Conservation (phyloP, 805 yeast species). For the Soucietia sequanensis region DNA sequence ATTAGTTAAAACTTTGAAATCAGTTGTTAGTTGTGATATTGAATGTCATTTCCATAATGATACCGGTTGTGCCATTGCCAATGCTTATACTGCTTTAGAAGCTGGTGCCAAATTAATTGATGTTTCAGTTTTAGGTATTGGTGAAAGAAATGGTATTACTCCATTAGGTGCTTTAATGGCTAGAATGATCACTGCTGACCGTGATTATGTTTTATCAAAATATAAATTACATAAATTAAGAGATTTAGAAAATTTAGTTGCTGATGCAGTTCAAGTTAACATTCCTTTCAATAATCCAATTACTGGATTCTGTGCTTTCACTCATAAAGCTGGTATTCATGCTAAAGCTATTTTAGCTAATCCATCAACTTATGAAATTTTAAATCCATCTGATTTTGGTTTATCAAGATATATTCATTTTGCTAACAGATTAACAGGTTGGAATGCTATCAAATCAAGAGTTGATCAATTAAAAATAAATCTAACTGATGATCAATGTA, state of each 20-base stretch:
- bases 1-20: constrained; percentile 86
- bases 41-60: constrained; percentile 99
- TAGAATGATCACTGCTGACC: constrained; percentile 97
- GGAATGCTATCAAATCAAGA: constrained; percentile 98
- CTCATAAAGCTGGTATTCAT: constrained; percentile 99
- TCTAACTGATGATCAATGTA: constrained; percentile 88
- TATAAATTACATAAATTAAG: constrained; percentile 94
- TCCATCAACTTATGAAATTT: constrained; percentile 97
- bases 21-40: constrained; percentile 93
- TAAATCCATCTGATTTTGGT: constrained; percentile 94
- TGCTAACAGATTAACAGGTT: constrained; percentile 96
- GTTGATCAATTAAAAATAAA: constrained; percentile 94
- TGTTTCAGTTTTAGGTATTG: constrained; percentile 94
- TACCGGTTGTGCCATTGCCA: constrained; percentile 98
- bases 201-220: constrained; percentile 91
- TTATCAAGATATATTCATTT: constrained; percentile 94
- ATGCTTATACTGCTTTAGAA: constrained; percentile 96
- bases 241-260: constrained; percentile 93
- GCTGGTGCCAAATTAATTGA: constrained; percentile 96
- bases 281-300: constrained; percentile 98
- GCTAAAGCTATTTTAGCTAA: constrained; percentile 98
- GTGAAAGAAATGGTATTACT: constrained; percentile 98
- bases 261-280: constrained; percentile 96
- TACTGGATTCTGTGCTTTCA: constrained; percentile 99
- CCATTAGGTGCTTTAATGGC: constrained; percentile 99